Base-by-base conservation (phyloP, 1,284 basidiomycete species). In the Phlebopus sp. region DNA sequence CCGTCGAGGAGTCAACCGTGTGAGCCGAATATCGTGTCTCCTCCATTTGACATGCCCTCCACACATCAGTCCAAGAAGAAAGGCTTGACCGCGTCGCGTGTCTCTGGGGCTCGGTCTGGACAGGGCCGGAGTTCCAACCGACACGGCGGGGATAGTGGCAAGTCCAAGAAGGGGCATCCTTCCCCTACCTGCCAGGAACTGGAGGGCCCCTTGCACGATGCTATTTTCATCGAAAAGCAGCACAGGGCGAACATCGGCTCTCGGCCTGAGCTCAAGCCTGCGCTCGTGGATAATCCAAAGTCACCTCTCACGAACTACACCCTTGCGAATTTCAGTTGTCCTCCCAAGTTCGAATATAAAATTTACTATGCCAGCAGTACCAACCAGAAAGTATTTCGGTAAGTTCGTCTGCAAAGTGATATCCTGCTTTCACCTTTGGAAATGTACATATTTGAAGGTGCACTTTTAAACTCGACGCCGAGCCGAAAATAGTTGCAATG, bases 401-500 rank as follows among this genome's bases (percentile, higher is more conserved):
- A 15, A 30, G 60, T 30, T 9, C 2, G 15, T 19, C n/a, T 15
- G 37, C 1, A 17, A 17, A 25, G 11, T 39, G 37, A 9, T 7
- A 11, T 13, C 39, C 9, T 10, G 5, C 14, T 7, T 2, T 30
- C 11, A 1, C 7, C n/a, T 11, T 2, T 3, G 5, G 23, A 35
- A 19, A 2, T 52, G 44, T 52, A 41, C 15, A 35, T 37, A 31
- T 42, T 18, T 54, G 39, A 55, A 85, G 83, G 56, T 71, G 74
- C 1, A 77, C 72, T 13, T 72, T 79, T 13, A 60, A 59, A 5
- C 54, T 84, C 4, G 66, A 73, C 29, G 67, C 72, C 21, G 72
- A 72, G 9, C 66, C 74, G 0, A 66, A 68, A 11, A 58, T 86
- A 23, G 59, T 74, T 44, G 83, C 74, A 14, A 58, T 76, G 61